Conservation (phyloP, 2,329 filamentous ascomycete species). For the Lasiodiplodia gonubiensis region DNA sequence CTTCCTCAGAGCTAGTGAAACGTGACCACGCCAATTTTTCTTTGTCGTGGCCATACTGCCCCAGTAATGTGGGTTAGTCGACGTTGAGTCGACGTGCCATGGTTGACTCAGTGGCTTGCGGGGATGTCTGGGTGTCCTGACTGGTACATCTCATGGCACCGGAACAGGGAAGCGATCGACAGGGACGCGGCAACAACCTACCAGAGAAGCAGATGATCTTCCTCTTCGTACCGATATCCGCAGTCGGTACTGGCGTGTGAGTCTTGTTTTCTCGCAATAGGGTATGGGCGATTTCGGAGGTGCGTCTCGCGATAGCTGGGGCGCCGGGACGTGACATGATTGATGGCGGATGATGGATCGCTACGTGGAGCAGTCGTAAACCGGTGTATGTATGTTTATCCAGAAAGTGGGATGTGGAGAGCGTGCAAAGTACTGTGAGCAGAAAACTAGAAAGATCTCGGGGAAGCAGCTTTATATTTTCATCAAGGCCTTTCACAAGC, state of each 20-base stretch:
- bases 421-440: neutral
- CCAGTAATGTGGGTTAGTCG: neutral
- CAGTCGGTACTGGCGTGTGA: constrained; percentile 33
- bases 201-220: constrained; percentile 66
- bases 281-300: constrained; percentile 33
- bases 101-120: constrained; percentile 4
- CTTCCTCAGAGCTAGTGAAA: neutral
- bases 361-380: neutral
- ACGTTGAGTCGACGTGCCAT: neutral
- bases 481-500: no score
- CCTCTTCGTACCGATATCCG: constrained; percentile 52
- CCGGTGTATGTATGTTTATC: neutral
- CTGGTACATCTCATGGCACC: constrained; percentile 2
- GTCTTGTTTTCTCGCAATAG: constrained; percentile 29
- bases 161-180: constrained; percentile 20
- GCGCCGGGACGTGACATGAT: constrained; percentile 42
- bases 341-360: neutral
- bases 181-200: constrained; percentile 37
- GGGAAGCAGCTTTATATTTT: neutral
- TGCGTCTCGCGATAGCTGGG: constrained; percentile 35
- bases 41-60: neutral
- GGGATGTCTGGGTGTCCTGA: constrained; percentile 19
- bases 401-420: neutral
- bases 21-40: neutral
- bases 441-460: neutral